Base-by-base conservation (phyloP, 306 rosid genomes). In the Medicago lupulina region DNA sequence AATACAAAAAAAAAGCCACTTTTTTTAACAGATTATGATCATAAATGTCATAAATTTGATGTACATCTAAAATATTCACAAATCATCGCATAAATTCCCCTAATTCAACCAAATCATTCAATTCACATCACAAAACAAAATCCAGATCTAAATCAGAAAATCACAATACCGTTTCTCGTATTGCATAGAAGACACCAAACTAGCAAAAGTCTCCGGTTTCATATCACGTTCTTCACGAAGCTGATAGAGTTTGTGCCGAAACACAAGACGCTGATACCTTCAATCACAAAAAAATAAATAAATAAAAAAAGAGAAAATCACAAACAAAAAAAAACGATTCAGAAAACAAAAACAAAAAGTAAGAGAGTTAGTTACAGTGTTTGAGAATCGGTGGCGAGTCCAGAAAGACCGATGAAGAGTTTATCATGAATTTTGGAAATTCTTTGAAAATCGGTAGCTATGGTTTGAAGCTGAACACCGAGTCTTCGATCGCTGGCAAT, bases 341-440 rank as follows among this genome's bases (percentile, higher is more conserved):
- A 34, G 0, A 13, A 21, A 9, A 18, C 12, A 10, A 16, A 12
- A 21, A 16, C 23, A 23, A 23, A 23, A 17, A 18, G 55, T 3
- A 68, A 66, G 75, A 57, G 44, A 5, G 57, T 18, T 36, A 9
- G 21, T 9, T 54, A 91, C 97, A 96, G 84, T 25, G 99, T 96
- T 79, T 96, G 99, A 68, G 99, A 90, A 70, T 96, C 98, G 43
- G 98, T 96, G 66, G 89, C 99, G 31, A 96, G 98, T 41, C 99
- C 99, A 51, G 97, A 81, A 79, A 92, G 96, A 74, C 97, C 99
- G 55, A 96, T 84, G 78, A 86, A 96, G 3, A 96, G 90, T 72
- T 86, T 80, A 11, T 92, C 97, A 75, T 91, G 96, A 74, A 96
- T 75, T 80, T 82, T 85, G 74, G 73, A 88, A 73, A 96, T 96